Evolutionary conservation across 805 yeast species (phyloP).

Genomic region (Metschnikowia cubensis): DNA sequence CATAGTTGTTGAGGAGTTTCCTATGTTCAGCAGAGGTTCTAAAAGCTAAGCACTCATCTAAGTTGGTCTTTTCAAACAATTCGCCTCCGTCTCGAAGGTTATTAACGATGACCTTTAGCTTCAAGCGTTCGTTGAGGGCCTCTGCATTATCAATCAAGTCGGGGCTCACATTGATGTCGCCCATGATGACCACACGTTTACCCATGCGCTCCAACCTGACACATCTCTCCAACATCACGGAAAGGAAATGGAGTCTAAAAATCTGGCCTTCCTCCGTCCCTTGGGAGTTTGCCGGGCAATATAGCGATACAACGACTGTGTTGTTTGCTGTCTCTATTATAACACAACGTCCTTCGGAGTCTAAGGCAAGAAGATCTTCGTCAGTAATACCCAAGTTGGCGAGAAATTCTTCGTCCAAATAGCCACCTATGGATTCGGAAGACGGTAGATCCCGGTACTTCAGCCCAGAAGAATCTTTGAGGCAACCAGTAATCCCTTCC

Average conservation of each 20-base stretch:
- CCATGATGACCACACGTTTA: constrained; percentile 74
- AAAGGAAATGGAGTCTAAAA: constrained; percentile 56
- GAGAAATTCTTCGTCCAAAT: constrained; percentile 41
- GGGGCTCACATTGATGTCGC: constrained; percentile 81
- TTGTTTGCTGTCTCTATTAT: constrained; percentile 66
- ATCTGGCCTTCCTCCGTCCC: constrained; percentile 62
- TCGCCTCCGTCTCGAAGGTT: constrained; percentile 17
- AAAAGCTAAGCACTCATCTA: constrained; percentile 33
- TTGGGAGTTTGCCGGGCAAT: constrained; percentile 90
- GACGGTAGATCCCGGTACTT: constrained; percentile 13
- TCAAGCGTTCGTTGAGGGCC: constrained; percentile 43
- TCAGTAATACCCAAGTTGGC: constrained; percentile 24
- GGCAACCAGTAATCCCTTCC: constrained; percentile 83
- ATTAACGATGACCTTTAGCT: constrained; percentile 18
- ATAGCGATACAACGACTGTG: constrained; percentile 59
- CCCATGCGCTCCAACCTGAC: constrained; percentile 50
- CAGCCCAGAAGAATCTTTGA: constrained; percentile 16
- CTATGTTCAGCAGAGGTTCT: constrained; percentile 29
- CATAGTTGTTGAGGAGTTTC: constrained; percentile 26
- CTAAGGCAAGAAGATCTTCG: constrained; percentile 36
- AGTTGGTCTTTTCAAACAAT: constrained; percentile 25
- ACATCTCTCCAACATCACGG: constrained; percentile 58
- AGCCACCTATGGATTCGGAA: constrained; percentile 62
- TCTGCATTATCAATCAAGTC: constrained; percentile 85
- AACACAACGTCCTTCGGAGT: constrained; percentile 81